Conservation (phyloP, 257 asterid species). For the Solanum habrochaites region DNA sequence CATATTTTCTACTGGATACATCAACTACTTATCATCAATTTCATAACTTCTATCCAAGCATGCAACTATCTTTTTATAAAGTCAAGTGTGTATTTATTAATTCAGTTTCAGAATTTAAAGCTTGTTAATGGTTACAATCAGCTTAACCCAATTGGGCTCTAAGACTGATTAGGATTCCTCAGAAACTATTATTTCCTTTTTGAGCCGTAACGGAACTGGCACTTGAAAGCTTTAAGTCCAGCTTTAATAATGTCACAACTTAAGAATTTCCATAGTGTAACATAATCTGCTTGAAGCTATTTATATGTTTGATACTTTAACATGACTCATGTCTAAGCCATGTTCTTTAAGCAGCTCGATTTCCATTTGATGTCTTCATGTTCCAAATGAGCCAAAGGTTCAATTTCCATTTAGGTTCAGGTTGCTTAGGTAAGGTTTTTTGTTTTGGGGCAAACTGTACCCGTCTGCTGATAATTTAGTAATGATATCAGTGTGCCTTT, state of each 20-base stretch:
- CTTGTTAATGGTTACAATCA: background rate
- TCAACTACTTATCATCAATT: background rate
- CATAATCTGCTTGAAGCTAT: background rate
- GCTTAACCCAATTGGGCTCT: background rate
- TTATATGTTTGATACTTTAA: background rate
- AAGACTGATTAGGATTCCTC: background rate
- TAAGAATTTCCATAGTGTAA: background rate
- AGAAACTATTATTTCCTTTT: background rate
- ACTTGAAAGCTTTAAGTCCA: background rate
- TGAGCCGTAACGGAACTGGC: background rate
- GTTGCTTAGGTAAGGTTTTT: background rate
- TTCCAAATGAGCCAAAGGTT: background rate
- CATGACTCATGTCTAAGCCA: background rate
- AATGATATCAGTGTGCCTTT: background rate
- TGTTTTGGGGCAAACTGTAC: background rate
- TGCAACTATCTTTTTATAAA: background rate
- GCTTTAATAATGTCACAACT: background rate
- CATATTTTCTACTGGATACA: background rate
- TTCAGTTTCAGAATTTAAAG: background rate
- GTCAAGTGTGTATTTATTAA: background rate
- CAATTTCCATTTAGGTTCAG: background rate
- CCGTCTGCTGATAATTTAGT: background rate
- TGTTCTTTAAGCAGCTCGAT: background rate
- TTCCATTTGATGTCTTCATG: background rate
- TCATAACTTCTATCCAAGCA: background rate